These are phyloP conservation scores for Kwoniella mangroviensis DNA, from an alignment of 768 basidiomycete genomes.

Conservation along the genomic window DNA sequence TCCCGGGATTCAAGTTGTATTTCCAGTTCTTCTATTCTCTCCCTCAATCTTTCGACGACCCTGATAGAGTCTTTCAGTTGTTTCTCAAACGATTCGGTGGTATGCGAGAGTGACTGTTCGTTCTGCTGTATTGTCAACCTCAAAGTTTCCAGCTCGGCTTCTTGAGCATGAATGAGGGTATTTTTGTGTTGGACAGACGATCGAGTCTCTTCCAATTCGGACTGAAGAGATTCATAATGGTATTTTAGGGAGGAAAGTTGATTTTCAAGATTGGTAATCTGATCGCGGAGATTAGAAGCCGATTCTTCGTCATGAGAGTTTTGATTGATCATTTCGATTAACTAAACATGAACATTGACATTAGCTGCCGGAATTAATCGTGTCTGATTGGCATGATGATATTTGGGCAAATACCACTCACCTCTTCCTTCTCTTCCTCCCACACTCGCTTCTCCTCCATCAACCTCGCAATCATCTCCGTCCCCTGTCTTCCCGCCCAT, in stretches of 20 bases:
- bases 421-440: constrained; percentile 29
- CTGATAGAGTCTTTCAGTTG: constrained; percentile 28
- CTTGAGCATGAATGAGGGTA: constrained; percentile 25
- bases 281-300: not conserved
- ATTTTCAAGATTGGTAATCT: constrained; percentile 8
- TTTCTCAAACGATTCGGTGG: constrained; percentile 4
- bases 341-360: not conserved
- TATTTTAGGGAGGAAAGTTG: constrained; percentile 10
- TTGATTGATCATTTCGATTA: constrained; percentile 26
- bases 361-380: not conserved
- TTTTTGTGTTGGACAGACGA: constrained; percentile 11
- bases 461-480: constrained; percentile 18
- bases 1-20: constrained; percentile 19
- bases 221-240: constrained; percentile 3
- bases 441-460: constrained; percentile 21
- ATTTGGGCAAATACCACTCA: constrained; percentile 10
- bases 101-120: constrained; percentile 14
- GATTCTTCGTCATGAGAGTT: constrained; percentile 9
- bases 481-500: constrained; percentile 17
- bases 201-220: constrained; percentile 20
- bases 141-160: constrained; percentile 28
- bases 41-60: constrained; percentile 9
- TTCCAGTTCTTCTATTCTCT: constrained; percentile 18
- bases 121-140: constrained; percentile 7
- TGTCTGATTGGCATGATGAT: not conserved